These are phyloP conservation scores for Cinnamomum micranthum DNA, from an alignment of 164 flowering plant species.

Conservation along the genomic window DNA sequence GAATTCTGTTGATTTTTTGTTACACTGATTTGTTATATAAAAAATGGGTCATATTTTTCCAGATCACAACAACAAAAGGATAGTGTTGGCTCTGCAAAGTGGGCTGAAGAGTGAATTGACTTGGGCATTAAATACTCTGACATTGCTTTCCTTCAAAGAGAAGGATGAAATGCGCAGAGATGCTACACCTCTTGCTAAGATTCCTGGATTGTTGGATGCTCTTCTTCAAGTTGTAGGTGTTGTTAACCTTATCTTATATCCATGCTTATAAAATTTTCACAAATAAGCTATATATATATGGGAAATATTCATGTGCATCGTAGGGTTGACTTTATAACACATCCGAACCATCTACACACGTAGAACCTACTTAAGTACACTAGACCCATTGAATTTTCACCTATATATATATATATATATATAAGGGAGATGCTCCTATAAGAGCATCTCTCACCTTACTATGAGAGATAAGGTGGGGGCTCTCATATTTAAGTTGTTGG, in stretches of 20 bases:
- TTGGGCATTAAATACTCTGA: slow-evolving; percentile 93
- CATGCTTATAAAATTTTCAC: too few species aligned
- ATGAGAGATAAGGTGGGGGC: too few species aligned
- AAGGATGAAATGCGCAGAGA: slow-evolving; percentile 92
- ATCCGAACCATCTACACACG: too few species aligned
- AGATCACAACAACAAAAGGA: slow-evolving; percentile 94
- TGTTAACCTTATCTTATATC: neutral
- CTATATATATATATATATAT: too few species aligned
- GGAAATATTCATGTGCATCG: too few species aligned
- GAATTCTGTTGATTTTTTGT: neutral
- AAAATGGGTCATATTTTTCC: slow-evolving; percentile 7
- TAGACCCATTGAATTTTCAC: too few species aligned
- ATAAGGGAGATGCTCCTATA: too few species aligned
- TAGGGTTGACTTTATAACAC: too few species aligned
- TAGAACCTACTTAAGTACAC: too few species aligned
- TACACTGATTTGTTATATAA: neutral
- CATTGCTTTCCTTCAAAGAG: slow-evolving; percentile 96
- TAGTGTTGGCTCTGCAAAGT: slow-evolving; percentile 94
- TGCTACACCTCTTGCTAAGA: slow-evolving; percentile 86
- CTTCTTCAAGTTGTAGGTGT: slow-evolving; percentile 90
- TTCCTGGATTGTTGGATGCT: slow-evolving; percentile 91
- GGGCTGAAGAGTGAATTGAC: slow-evolving; percentile 94
- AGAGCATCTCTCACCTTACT: too few species aligned
- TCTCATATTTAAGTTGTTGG: too few species aligned
- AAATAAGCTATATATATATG: too few species aligned